Evolutionary conservation across 495 filamentous ascomycete genomes (phyloP).

Genomic region (Penicilliopsis zonata): DNA sequence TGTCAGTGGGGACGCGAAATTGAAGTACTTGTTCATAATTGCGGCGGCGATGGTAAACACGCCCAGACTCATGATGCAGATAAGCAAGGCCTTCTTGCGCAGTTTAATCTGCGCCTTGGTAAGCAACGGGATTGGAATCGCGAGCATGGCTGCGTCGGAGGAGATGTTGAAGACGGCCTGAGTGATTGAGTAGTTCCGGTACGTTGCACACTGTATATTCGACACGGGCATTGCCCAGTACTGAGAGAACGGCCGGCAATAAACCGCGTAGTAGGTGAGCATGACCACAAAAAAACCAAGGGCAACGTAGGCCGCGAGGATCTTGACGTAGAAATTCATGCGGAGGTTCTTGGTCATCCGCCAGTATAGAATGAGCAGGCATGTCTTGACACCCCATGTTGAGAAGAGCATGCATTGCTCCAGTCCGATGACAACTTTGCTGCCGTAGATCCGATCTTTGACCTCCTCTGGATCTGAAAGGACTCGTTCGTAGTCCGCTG

Average conservation of each 20-base stretch:
- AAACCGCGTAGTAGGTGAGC: slow-evolving; percentile 50
- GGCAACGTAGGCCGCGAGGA: slow-evolving; percentile 40
- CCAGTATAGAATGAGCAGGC: slow-evolving; percentile 40
- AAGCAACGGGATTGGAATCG: slow-evolving; percentile 47
- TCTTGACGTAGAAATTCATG: slow-evolving; percentile 35
- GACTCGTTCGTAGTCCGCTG: slow-evolving; percentile 34
- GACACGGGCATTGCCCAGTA: slow-evolving; percentile 45
- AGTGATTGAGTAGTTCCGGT: slow-evolving; percentile 45
- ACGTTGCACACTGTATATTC: slow-evolving; percentile 23
- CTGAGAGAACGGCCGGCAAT: slow-evolving; percentile 47
- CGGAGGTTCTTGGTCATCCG: slow-evolving; percentile 28
- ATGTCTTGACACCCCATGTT: slow-evolving; percentile 37
- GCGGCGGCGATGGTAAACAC: slow-evolving; percentile 52
- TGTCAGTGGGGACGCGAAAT: slow-evolving; percentile 41
- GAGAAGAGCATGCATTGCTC: slow-evolving; percentile 40
- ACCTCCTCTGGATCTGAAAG: slow-evolving; percentile 30
- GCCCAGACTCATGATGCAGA: slow-evolving; percentile 39
- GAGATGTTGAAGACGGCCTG: slow-evolving; percentile 57
- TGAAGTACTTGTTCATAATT: slow-evolving; percentile 55
- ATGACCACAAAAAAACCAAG: slow-evolving; percentile 47
- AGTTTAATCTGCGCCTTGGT: slow-evolving; percentile 39
- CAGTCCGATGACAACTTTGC: slow-evolving; percentile 39
- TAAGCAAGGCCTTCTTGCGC: slow-evolving; percentile 39
- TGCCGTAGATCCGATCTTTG: slow-evolving; percentile 31
- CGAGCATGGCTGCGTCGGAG: slow-evolving; percentile 50